Evolutionary conservation across 331 rosid genomes (phyloP).

Genomic region (Acacia pycnantha): DNA sequence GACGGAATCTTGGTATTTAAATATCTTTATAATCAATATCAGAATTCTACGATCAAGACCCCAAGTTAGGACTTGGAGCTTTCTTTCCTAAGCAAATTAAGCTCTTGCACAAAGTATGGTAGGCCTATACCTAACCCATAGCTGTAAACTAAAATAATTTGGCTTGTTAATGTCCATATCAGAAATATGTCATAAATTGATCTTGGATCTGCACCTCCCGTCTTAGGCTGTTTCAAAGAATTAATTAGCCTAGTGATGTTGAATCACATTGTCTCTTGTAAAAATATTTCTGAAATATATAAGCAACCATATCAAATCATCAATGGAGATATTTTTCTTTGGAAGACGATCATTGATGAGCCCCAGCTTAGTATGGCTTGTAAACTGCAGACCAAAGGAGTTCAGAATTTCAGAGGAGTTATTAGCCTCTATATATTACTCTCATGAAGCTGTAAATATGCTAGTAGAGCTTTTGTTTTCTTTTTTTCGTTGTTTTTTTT

Average conservation of each 20-base stretch:
- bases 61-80: background rate
- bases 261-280: background rate
- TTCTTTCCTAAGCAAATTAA: background rate
- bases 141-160: background rate
- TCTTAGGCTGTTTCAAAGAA: background rate
- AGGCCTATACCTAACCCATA: background rate
- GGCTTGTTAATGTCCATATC: background rate
- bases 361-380: background rate
- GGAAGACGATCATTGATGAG: background rate
- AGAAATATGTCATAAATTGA: background rate
- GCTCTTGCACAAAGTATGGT: background rate
- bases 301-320: background rate
- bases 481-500: too few species aligned
- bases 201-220: background rate
- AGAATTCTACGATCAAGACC: background rate
- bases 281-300: conserved; percentile 17
- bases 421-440: background rate
- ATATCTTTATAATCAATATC: background rate
- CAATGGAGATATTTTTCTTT: background rate
- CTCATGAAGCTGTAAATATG: background rate
- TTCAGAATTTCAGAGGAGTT: background rate
- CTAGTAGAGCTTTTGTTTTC: background rate
- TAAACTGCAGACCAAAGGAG: background rate
- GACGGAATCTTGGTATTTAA: background rate
- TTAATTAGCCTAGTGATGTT: conserved; percentile 11